phyloP scores from a whole-genome alignment of 1,139 yeast genomes.

The Nadsonia commutata region DNA sequence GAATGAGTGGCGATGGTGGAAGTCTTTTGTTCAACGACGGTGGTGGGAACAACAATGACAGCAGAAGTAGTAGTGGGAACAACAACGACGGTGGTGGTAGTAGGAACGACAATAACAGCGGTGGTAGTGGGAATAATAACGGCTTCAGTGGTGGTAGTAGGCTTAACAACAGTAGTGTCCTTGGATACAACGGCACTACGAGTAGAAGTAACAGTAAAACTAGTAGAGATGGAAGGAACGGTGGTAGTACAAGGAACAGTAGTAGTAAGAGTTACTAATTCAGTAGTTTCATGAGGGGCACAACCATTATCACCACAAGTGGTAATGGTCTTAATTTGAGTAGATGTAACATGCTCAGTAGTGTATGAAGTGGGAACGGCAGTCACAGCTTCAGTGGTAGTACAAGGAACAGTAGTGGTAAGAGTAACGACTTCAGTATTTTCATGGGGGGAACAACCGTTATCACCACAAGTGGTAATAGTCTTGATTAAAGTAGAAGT shows the following conservation, averaged over 20 bases:
- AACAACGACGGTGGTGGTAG: constrained; percentile 36
- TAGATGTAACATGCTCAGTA: constrained; percentile 27
- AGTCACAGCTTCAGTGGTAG: constrained; percentile 2
- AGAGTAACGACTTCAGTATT: neutral
- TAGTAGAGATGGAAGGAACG: constrained; percentile 3
- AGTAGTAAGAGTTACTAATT: neutral
- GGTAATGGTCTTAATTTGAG: constrained; percentile 29
- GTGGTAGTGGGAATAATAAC: constrained; percentile 27
- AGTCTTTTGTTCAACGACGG: constrained; percentile 2
- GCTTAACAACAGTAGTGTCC: neutral
- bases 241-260: neutral
- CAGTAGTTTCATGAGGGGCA: neutral
- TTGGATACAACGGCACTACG: neutral
- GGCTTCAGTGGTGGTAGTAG: constrained; percentile 30
- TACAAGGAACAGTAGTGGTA: neutral
- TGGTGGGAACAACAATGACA: neutral
- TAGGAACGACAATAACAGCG: constrained; percentile 30
- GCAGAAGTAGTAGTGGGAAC: constrained; percentile 26
- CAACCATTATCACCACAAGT: constrained; percentile 21
- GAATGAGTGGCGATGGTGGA: constrained; percentile 20
- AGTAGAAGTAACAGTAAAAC: constrained; percentile 2
- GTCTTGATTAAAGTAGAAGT: constrained; percentile 29
- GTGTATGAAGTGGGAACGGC: constrained; percentile 26
- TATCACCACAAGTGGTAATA: constrained; percentile 26
- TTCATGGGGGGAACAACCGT: neutral